Conservation (phyloP, 1,284 basidiomycete species). For the Pascua sp. region DNA sequence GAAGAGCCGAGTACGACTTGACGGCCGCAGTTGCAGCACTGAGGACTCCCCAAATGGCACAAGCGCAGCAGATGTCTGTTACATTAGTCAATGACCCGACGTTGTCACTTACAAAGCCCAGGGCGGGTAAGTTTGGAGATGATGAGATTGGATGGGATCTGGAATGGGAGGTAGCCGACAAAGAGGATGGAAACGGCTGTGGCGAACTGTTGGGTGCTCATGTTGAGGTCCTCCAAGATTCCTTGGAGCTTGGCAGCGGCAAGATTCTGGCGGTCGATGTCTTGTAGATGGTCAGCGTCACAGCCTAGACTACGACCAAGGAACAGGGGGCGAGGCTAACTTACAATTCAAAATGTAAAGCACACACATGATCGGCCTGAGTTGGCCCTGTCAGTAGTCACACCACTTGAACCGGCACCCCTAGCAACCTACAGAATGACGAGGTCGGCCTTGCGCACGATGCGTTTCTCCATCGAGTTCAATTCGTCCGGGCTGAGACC, state of each 20-base stretch:
- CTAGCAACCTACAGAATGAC: conserved; percentile 13
- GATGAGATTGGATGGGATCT: conserved; percentile 14
- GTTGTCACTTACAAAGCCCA: conserved; percentile 25
- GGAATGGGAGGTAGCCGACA: conserved; percentile 24
- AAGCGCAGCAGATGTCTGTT: conserved; percentile 21
- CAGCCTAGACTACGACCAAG: not conserved
- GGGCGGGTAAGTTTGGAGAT: conserved; percentile 30
- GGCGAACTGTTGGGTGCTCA: conserved; percentile 34
- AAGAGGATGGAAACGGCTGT: conserved; percentile 47
- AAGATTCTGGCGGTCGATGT: conserved; percentile 27
- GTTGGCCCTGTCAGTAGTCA: not conserved
- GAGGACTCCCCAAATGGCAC: conserved; percentile 34
- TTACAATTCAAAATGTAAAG: conserved; percentile 12
- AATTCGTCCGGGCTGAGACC: conserved; percentile 32
- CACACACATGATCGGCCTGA: conserved; percentile 4
- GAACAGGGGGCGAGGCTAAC: not conserved
- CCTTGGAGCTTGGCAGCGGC: conserved; percentile 38
- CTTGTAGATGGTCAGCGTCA: not conserved
- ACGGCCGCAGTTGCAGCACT: conserved; percentile 23
- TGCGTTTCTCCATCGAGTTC: conserved; percentile 23
- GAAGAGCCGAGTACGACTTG: conserved; percentile 28
- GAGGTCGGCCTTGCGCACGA: conserved; percentile 23
- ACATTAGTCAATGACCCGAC: not conserved
- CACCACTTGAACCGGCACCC: not conserved
- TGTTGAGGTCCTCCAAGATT: conserved; percentile 31